Conservation (phyloP, 2,329 filamentous ascomycete species). For the Aureobasidium sp. region DNA sequence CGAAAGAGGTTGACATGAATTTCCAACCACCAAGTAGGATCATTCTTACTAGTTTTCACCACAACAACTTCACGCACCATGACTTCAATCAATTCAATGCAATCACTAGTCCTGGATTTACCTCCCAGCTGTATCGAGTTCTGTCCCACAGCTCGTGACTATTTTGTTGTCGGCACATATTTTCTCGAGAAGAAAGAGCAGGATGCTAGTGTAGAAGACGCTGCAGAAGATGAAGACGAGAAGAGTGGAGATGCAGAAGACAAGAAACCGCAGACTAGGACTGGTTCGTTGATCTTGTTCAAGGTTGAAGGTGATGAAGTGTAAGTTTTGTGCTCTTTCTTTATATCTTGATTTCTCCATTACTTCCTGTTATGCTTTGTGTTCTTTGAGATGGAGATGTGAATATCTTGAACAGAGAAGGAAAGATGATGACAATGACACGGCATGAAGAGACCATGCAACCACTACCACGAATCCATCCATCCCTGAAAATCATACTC, state of each 20-base stretch:
- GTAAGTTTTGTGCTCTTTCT: slow-evolving; percentile 39
- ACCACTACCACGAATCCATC: too few relatives aligned
- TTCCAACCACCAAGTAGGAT: background rate
- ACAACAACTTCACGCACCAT: background rate
- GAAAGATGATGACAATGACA: too few relatives aligned
- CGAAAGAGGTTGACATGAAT: background rate
- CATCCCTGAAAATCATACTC: background rate
- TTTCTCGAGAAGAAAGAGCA: slow-evolving; percentile 49
- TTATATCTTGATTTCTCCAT: background rate
- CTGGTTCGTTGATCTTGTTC: slow-evolving; percentile 66
- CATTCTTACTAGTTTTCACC: background rate
- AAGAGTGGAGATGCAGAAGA: slow-evolving; percentile 16
- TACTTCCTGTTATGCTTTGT: background rate
- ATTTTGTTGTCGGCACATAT: slow-evolving; percentile 80
- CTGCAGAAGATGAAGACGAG: slow-evolving; percentile 20
- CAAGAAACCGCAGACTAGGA: slow-evolving; percentile 38
- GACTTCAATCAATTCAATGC: slow-evolving; percentile 33
- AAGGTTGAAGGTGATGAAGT: slow-evolving; percentile 43
- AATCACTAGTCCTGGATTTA: slow-evolving; percentile 50
- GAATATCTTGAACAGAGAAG: too few relatives aligned
- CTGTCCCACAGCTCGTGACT: slow-evolving; percentile 51
- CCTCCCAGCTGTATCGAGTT: slow-evolving; percentile 76
- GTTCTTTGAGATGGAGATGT: background rate
- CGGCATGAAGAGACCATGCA: too few relatives aligned
- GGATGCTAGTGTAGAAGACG: slow-evolving; percentile 10